A percentile compares a stretch with the other conserved stretches of the same genome.
These are phyloP conservation scores for Ustilago curta DNA, from an alignment of 1,284 basidiomycete genomes.

Conservation along the genomic window DNA sequence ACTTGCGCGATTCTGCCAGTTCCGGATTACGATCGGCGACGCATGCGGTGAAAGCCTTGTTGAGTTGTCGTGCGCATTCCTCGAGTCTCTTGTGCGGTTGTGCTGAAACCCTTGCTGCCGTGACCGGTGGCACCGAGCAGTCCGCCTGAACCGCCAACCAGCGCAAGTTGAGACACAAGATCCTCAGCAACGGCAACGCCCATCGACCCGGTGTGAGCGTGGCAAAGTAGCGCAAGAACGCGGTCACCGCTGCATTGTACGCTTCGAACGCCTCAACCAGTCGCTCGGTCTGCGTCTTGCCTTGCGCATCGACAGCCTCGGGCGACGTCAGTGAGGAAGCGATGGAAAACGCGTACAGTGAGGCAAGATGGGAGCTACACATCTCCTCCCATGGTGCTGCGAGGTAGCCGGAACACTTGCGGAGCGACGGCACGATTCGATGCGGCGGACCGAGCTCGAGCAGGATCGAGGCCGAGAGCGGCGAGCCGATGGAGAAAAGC, in stretches of 20 bases:
- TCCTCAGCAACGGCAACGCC: slow-evolving; percentile 57
- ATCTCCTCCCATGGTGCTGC: slow-evolving; percentile 62
- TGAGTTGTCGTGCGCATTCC: slow-evolving; percentile 88
- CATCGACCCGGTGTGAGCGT: slow-evolving; percentile 58
- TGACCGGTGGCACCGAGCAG: slow-evolving; percentile 1
- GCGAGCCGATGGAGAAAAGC: slow-evolving; percentile 52
- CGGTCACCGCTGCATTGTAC: slow-evolving; percentile 48
- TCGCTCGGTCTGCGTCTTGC: slow-evolving; percentile 35
- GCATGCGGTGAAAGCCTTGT: slow-evolving; percentile 91
- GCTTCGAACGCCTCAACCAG: slow-evolving; percentile 53
- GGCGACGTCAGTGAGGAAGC: slow-evolving; percentile 19
- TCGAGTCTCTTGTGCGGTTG: slow-evolving; percentile 76
- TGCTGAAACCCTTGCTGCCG: slow-evolving; percentile 14
- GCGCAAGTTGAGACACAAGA: slow-evolving; percentile 58
- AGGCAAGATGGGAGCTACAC: slow-evolving; percentile 39
- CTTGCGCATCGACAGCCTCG: slow-evolving; percentile 27
- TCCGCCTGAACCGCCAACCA: slow-evolving; percentile 60
- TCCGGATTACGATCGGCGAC: slow-evolving; percentile 81
- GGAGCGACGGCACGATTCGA: slow-evolving; percentile 37
- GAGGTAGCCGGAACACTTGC: slow-evolving; percentile 53
- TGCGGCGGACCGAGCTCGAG: slow-evolving; percentile 31
- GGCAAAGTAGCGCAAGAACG: slow-evolving; percentile 57
- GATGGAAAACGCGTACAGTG: slow-evolving; percentile 46
- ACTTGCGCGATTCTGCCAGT: slow-evolving; percentile 81
- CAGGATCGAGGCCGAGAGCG: slow-evolving; percentile 26